Conservation (phyloP, 495 filamentous ascomycete genomes). For the Haplographium delicatum region DNA sequence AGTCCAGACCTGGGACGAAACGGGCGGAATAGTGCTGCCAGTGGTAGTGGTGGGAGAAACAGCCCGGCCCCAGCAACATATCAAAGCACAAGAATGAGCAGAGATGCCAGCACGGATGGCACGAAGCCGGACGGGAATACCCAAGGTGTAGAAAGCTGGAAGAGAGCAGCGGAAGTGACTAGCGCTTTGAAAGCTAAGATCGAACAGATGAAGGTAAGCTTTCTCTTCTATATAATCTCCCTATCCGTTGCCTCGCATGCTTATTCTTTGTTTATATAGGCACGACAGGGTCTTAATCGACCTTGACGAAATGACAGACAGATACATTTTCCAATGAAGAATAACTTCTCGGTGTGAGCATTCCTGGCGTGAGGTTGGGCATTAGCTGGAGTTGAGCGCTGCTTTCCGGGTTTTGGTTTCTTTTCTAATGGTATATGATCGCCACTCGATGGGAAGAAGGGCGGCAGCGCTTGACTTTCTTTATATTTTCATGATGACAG, state of each 20-base stretch:
- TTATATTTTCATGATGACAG: too few relatives aligned
- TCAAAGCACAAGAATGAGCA: constrained; percentile 15
- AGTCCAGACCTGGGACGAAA: constrained; percentile 41
- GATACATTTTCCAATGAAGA: too few relatives aligned
- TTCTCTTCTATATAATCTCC: too few relatives aligned
- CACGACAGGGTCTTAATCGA: constrained; percentile 23
- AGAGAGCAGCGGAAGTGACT: constrained; percentile 96
- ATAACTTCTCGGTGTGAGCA: not conserved
- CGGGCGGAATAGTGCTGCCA: constrained; percentile 29
- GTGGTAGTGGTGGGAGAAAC: constrained; percentile 29
- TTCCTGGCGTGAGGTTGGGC: not conserved
- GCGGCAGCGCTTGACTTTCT: too few relatives aligned
- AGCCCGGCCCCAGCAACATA: constrained; percentile 21
- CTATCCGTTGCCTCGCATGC: not conserved
- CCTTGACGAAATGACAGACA: not conserved
- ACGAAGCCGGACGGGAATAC: constrained; percentile 31
- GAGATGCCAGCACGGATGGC: constrained; percentile 26
- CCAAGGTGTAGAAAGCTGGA: constrained; percentile 87
- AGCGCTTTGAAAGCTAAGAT: constrained; percentile 95
- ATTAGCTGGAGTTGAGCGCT: too few relatives aligned
- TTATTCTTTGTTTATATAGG: constrained; percentile 13
- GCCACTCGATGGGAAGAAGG: too few relatives aligned
- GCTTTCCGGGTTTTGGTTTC: too few relatives aligned
- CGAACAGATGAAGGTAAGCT: constrained; percentile 62
- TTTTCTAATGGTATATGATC: too few relatives aligned